Percentiles rank a stretch among this genome's conserved stretches.
Conservation (phyloP, 257 asterid genomes). For the Gentiana straminea region DNA sequence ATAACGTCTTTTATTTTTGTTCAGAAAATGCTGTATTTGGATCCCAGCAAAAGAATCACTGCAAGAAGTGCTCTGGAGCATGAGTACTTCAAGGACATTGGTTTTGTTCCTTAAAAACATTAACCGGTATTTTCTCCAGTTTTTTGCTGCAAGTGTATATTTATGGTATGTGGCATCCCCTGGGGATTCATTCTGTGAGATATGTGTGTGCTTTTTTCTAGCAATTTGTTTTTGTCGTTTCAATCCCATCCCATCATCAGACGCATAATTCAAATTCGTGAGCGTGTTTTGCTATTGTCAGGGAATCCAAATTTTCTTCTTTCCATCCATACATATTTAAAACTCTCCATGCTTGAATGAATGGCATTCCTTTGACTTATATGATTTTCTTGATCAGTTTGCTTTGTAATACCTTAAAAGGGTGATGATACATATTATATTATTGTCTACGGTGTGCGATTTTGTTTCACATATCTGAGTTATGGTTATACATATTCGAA, state of each 20-base stretch:
- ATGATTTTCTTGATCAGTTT: conserved; percentile 13
- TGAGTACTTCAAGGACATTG: conserved; percentile 79
- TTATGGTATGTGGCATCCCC: conserved; percentile 29
- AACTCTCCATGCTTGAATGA: conserved; percentile 13
- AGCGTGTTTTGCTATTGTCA: conserved; percentile 16
- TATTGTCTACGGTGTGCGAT: conserved; percentile 19
- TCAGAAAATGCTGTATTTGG: conserved; percentile 58
- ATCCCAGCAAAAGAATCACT: conserved; percentile 85
- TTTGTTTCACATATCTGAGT: neutral
- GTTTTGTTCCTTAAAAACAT: conserved; percentile 39
- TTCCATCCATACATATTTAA: conserved; percentile 3
- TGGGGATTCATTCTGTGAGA: conserved; percentile 25
- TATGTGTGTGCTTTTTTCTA: conserved; percentile 18
- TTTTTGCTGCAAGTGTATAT: conserved; percentile 42
- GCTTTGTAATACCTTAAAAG: conserved; percentile 19
- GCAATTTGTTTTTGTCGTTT: conserved; percentile 13
- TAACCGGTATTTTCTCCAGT: conserved; percentile 12
- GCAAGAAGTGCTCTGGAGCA: conserved; percentile 91
- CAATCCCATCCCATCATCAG: conserved; percentile 22
- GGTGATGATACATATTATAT: conserved; percentile 21
- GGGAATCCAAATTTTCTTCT: conserved; percentile 9
- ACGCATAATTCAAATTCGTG: conserved; percentile 18
- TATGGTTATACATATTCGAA: no score
- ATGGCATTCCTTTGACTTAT: conserved; percentile 15
- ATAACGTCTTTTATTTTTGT: neutral